Base-by-base conservation (phyloP, 2,329 filamentous ascomycete genomes). In the Botrytis medusae region DNA sequence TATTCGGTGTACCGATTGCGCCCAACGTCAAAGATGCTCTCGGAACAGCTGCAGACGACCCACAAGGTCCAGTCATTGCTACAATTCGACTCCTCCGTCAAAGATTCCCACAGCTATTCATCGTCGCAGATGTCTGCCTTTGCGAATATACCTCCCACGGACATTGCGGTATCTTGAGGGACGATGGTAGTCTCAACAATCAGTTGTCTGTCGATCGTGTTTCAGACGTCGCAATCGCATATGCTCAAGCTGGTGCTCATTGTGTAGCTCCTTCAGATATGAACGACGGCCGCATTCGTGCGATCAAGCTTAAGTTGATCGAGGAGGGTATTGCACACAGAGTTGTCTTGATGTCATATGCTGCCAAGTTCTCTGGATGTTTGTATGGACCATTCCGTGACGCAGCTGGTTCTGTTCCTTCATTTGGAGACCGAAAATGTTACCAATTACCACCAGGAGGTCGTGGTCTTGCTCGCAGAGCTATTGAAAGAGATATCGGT, bases 81-180 rank as follows among this genome's bases (percentile, higher is more conserved):
- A 88, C 90, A 65, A 98, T 98, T 80, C 92, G 92, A 69, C 87
- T 98, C 44, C 87, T 99, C 73, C 92, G 94, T 78, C 89, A 93
- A 77, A 87, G 90, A 57, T 98, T 98, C 83, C 96, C 96, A 2
- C 90, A 94, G 75, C 88, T 99, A 74, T 98, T 97, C 85, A 93
- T 99, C 79, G 91, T 92, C 77, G 90, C 92, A 74, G 96, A 99
- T 81, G 96, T 99, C 74, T 98, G 96, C 81, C 91, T 99, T 12
- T 99, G 96, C 88, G 96, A 99, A 84, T 99, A 99, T 85, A 99
- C 96, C 0, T 96, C 93, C 10, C 96, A 99, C 83, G 96, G 96
- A 62, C 96, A 99, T 85, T 99, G 96, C 81, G 96, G 96, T 71
- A 98, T 99, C 78, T 87, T 99, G 63, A 90, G 94, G 73, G 94